These are phyloP conservation scores for Aristolochia contorta DNA, from an alignment of 164 flowering plant genomes.

Conservation along the genomic window DNA sequence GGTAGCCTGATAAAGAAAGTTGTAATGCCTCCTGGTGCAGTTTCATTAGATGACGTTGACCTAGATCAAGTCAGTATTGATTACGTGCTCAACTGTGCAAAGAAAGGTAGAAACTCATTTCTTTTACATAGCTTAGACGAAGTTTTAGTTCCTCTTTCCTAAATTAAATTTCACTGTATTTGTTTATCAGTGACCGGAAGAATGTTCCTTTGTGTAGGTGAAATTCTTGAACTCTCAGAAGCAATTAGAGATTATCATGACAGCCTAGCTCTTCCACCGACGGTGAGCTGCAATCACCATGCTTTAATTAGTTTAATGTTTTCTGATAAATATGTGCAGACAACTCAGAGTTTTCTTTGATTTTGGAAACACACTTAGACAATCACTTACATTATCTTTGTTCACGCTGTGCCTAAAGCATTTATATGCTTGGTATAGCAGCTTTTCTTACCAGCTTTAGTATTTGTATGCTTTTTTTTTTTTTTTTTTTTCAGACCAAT, in stretches of 20 bases:
- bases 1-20: slow-evolving; percentile 89
- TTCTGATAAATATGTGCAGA: not conserved
- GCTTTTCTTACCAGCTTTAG: not conserved
- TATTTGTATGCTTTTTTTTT: slow-evolving; percentile 2
- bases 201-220: slow-evolving; percentile 39
- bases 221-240: slow-evolving; percentile 89
- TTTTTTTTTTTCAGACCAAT: slow-evolving; percentile 38
- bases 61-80: slow-evolving; percentile 97
- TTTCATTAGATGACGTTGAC: slow-evolving; percentile 93
- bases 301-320: not conserved
- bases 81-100: slow-evolving; percentile 70
- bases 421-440: not conserved
- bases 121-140: not conserved
- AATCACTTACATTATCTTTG: not conserved
- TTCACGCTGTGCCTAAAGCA: not conserved
- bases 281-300: slow-evolving; percentile 31
- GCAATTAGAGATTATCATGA: slow-evolving; percentile 94
- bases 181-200: not conserved
- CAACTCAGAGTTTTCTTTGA: not conserved
- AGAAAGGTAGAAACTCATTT: slow-evolving; percentile 43
- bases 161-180: not conserved
- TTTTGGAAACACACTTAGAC: not conserved
- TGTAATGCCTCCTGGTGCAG: slow-evolving; percentile 96
- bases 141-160: not conserved
- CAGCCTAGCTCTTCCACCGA: slow-evolving; percentile 49